Conservation (phyloP, 441 rosid genomes). For the Bruguiera hainesii region DNA sequence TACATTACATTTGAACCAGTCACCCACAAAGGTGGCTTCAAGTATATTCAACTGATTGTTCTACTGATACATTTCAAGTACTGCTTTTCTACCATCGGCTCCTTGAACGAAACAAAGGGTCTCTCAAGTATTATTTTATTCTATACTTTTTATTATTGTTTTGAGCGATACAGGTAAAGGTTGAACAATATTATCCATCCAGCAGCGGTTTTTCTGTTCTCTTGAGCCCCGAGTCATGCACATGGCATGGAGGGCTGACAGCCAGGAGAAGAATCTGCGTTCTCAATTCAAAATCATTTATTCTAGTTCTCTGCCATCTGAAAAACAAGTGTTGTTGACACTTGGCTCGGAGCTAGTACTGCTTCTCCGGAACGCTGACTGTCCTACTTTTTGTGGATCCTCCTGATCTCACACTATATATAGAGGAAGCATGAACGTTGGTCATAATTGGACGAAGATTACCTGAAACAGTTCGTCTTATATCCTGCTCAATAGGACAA, state of each 20-base stretch:
- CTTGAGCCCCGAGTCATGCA: neutral
- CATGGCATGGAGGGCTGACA: conserved; percentile 36
- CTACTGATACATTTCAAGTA: neutral
- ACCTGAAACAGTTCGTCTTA: conserved; percentile 62
- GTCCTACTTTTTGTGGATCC: conserved; percentile 50
- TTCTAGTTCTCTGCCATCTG: conserved; percentile 52
- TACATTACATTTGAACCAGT: neutral
- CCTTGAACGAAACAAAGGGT: conserved; percentile 20
- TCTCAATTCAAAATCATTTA: conserved; percentile 49
- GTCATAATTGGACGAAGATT: conserved; percentile 54
- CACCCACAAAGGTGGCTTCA: no score
- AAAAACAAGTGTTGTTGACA: conserved; percentile 47
- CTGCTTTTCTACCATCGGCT: conserved; percentile 9
- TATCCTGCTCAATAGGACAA: conserved; percentile 47
- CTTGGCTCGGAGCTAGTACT: conserved; percentile 71
- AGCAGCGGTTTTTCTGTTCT: neutral
- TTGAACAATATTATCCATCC: neutral
- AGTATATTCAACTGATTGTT: neutral
- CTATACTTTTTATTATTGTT: neutral
- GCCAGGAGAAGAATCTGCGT: conserved; percentile 43
- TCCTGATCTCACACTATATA: conserved; percentile 67
- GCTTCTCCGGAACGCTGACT: conserved; percentile 56
- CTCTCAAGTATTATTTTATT: conserved; percentile 10
- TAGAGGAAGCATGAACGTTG: conserved; percentile 71
- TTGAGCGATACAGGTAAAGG: neutral